These are phyloP conservation scores for Microdochium nivale DNA, from an alignment of 2,329 filamentous ascomycete genomes.

Conservation along the genomic window DNA sequence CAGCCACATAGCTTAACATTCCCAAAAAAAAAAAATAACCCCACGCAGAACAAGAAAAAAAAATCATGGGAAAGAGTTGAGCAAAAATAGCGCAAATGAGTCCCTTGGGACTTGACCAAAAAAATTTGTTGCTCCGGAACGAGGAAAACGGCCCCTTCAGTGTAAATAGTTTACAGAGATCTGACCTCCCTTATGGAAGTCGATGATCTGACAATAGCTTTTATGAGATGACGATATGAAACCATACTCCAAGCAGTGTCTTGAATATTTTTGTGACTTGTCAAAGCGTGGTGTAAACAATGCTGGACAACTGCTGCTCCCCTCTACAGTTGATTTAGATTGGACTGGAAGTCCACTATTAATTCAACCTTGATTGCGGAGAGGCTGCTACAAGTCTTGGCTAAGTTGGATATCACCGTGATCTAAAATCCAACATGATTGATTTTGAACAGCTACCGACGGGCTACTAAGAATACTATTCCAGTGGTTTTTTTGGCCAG, in stretches of 20 bases:
- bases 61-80: neutral
- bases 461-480: too few species aligned
- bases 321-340: too few species aligned
- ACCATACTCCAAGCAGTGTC: neutral
- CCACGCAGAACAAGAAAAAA: neutral
- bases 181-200: neutral
- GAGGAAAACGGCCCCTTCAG: neutral
- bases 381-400: too few species aligned
- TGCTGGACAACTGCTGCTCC: too few species aligned
- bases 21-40: neutral
- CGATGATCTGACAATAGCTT: neutral
- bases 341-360: too few species aligned
- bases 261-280: neutral
- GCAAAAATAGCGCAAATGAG: neutral
- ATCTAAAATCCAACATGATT: too few species aligned
- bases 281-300: too few species aligned
- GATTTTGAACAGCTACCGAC: too few species aligned
- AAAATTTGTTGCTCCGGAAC: neutral
- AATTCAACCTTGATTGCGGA: too few species aligned
- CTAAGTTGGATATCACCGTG: too few species aligned
- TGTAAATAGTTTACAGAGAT: neutral
- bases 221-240: neutral
- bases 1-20: neutral
- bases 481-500: too few species aligned
- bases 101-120: neutral